Base-by-base conservation (phyloP, 495 filamentous ascomycete genomes). In the Trichoderma gamsii region DNA sequence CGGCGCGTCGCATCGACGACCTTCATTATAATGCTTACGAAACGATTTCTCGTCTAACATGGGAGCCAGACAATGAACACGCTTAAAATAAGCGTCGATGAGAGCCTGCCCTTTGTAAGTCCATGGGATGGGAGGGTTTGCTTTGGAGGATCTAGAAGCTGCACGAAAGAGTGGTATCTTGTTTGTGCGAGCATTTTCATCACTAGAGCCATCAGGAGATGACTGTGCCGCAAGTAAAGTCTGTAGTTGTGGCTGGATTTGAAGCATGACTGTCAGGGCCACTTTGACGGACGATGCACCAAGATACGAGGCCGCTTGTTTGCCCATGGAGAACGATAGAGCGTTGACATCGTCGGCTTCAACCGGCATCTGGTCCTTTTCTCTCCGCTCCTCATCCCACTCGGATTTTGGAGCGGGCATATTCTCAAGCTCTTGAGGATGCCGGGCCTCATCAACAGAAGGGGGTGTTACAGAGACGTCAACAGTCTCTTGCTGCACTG, bases 341-440 rank as follows among this genome's bases (percentile, higher is more conserved):
- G 88, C 89, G 74, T 93, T 93, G 64, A 94, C 89, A 76, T 94
- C 91, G 75, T 94, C 91, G 0, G 89, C 87, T 69, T 92, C 88
- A 64, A 81, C 84, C 38, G 89, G 87, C 61, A 90, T 83, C 27
- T 84, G 77, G 67, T 88, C 87, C 63, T 81, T 75, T 61, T 79
- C 82, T 63, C 84, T 73, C 35, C 83, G 75, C 65, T 86, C 84
- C 70, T 86, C 84, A 68, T 86, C 84, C 84, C 84, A 86, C 74
- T 86, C 83, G 59, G 82, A 79, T 71, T 85, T 82, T 65, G 81
- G 73, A 41, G 76, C 76, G 0, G 84, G 83, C 67, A 86, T 82
- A 72, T 86, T 83, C 71, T 86, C 84, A 18, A 82, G 76, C 49
- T 80, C 78, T 38, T 77, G 11, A 9, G 56, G 23, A 32, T 61